Base-by-base conservation (phyloP, 805 yeast genomes). In the Candida cerambycidarum region DNA sequence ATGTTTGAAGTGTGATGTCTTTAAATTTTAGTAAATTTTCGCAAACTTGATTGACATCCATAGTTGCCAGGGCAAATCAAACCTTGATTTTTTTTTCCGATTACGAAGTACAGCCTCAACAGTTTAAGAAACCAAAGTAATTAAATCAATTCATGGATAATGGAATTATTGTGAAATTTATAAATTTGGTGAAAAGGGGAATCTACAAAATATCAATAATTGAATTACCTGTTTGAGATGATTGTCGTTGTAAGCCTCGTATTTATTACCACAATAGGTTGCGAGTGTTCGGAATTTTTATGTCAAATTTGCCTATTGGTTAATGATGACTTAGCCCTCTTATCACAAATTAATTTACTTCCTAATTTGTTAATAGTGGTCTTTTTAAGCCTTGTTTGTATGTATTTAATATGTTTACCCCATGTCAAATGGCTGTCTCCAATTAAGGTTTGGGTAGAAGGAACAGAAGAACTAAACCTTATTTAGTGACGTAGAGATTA, bases 21-120 rank as follows among this genome's bases (percentile, higher is more conserved):
- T 32, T 32, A 18, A 32, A 17, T 18, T 19, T 18, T 18, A 18
- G 15, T 19, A 32, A 34, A 13, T 34, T 34, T 34, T 34, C 38
- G 38, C 38, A 24, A 14, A 34, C 10, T 15, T 12, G 25, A 32
- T 12, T 32, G 25, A 32, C 15, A 12, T 32, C 35, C 35, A 34
- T 21, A n/a, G n/a, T n/a, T n/a, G n/a, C n/a, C n/a, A n/a, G n/a
- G n/a, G n/a, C n/a, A n/a, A n/a, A n/a, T n/a, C 37, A 33, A 27
- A 33, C 18, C 11, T 13, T 5, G 10, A 5, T 5, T n/a, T n/a
- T n/a, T 14, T 14, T 29, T 27, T 27, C 5, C 10, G 10, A 7
- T 6, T 21, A 7, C 25, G 25, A 21, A 21, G 10, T 21, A 7
- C n/a, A 12, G 29, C 13, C 11, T 12, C 11, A n/a, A n/a, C n/a